Percentiles rank a stretch among this genome's conserved stretches.
Evolutionary conservation across 2,329 filamentous ascomycete genomes (phyloP).

Genomic region (Lasiodiplodia sp.): DNA sequence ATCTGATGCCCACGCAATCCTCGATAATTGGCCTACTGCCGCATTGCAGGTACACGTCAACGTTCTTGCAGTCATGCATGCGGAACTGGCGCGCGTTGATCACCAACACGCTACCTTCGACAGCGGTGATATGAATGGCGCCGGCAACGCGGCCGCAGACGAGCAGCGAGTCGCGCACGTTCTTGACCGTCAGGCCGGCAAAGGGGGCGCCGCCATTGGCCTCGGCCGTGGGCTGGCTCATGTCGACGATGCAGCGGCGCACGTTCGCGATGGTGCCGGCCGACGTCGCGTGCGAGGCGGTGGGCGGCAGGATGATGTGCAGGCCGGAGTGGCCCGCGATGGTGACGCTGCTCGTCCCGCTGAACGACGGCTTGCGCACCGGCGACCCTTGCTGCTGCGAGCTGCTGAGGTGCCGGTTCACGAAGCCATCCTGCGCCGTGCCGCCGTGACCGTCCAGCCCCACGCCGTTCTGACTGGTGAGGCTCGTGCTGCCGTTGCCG

Average conservation of each 20-base stretch:
- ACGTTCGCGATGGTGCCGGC: constrained; percentile 77
- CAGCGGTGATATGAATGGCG: constrained; percentile 80
- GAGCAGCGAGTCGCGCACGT: constrained; percentile 74
- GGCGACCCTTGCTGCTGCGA: constrained; percentile 32
- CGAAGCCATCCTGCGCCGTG: constrained; percentile 34
- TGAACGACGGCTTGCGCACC: constrained; percentile 62
- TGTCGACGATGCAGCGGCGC: constrained; percentile 76
- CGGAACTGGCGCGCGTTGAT: constrained; percentile 81
- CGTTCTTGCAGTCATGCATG: constrained; percentile 84
- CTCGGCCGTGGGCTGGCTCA: constrained; percentile 66
- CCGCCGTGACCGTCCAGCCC: constrained; percentile 41
- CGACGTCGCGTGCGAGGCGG: constrained; percentile 73
- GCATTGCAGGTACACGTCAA: constrained; percentile 84
- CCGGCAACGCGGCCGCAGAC: constrained; percentile 81
- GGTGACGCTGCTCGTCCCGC: constrained; percentile 63
- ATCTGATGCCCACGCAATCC: constrained; percentile 78
- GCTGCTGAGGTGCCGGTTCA: constrained; percentile 29
- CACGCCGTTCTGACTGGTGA: constrained; percentile 31
- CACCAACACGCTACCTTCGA: constrained; percentile 77
- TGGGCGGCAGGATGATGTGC: constrained; percentile 78
- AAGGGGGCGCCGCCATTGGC: constrained; percentile 54
- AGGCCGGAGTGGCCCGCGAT: constrained; percentile 72
- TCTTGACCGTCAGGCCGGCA: constrained; percentile 72
- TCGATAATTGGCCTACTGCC: constrained; percentile 91
- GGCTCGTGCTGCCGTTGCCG: background rate